A percentile compares a stretch with the other conserved stretches of the same genome.
phyloP scores from a whole-genome alignment of 495 filamentous ascomycete species.

The Neurospora sp. region DNA sequence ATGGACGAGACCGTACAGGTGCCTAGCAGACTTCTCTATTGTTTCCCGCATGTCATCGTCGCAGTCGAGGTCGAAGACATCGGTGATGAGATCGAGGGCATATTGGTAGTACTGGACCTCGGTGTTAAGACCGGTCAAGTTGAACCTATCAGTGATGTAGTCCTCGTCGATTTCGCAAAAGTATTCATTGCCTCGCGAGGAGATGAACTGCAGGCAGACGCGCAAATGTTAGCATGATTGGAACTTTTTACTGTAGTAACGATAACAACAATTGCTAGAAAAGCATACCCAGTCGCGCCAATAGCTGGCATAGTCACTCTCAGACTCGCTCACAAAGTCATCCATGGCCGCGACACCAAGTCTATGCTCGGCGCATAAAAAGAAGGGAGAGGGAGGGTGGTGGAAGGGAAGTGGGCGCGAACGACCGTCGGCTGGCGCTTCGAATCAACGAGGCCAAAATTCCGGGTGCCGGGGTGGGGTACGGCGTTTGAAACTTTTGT shows the following conservation, averaged over 20 bases:
- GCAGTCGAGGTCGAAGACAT: slow-evolving; percentile 97
- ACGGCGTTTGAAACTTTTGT: neutral
- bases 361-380: neutral
- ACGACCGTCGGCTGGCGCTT: neutral
- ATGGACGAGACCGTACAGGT: slow-evolving; percentile 93
- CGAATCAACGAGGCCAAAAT: neutral
- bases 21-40: slow-evolving; percentile 94
- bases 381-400: neutral
- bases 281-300: slow-evolving; percentile 97
- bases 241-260: neutral
- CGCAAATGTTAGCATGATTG: neutral
- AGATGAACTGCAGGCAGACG: slow-evolving; percentile 65
- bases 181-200: slow-evolving; percentile 95
- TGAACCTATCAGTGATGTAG: slow-evolving; percentile 96
- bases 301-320: slow-evolving; percentile 98
- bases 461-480: neutral
- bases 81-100: slow-evolving; percentile 97
- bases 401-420: neutral
- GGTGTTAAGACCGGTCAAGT: slow-evolving; percentile 91
- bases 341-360: slow-evolving; percentile 50
- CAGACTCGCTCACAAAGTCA: slow-evolving; percentile 93
- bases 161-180: slow-evolving; percentile 99
- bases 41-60: slow-evolving; percentile 96
- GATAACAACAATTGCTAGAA: slow-evolving; percentile 3
- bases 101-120: slow-evolving; percentile 99